Conservation (phyloP, 2,329 filamentous ascomycete species). For the Esteya vermicola region DNA sequence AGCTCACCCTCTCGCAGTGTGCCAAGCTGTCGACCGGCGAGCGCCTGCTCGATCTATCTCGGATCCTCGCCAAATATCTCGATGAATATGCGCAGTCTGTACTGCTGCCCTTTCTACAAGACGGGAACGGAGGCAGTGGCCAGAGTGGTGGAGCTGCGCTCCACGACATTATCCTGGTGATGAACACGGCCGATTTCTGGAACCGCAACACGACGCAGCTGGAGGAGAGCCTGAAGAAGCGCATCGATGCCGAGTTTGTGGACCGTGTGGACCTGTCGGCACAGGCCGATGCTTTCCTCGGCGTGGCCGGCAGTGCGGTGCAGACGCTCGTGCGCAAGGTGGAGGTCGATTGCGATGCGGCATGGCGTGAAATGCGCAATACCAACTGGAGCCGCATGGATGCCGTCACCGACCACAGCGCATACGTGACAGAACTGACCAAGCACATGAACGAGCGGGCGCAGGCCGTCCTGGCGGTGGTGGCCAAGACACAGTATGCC, state of each 20-base stretch:
- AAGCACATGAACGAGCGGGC: slow-evolving; percentile 57
- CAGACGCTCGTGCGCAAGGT: slow-evolving; percentile 72
- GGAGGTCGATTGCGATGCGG: slow-evolving; percentile 67
- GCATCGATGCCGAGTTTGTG: slow-evolving; percentile 68
- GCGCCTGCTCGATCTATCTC: slow-evolving; percentile 70
- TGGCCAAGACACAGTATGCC: slow-evolving; percentile 87
- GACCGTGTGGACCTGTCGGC: slow-evolving; percentile 75
- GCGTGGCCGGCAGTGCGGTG: slow-evolving; percentile 79
- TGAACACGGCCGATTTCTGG: slow-evolving; percentile 97
- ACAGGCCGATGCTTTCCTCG: slow-evolving; percentile 89
- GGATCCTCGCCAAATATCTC: slow-evolving; percentile 78
- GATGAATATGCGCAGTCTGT: slow-evolving; percentile 95
- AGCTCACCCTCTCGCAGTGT: slow-evolving; percentile 82
- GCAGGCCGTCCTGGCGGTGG: slow-evolving; percentile 57
- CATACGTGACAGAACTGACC: slow-evolving; percentile 75
- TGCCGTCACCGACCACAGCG: slow-evolving; percentile 81
- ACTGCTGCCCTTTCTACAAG: slow-evolving; percentile 54
- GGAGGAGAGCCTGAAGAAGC: slow-evolving; percentile 84
- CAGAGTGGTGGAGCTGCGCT: slow-evolving; percentile 22
- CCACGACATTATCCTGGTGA: slow-evolving; percentile 69
- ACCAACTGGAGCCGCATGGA: slow-evolving; percentile 93
- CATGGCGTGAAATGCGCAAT: slow-evolving; percentile 95
- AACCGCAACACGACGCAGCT: slow-evolving; percentile 85
- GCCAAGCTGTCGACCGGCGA: slow-evolving; percentile 90
- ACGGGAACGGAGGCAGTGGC: background rate